phyloP scores from a whole-genome alignment of 2,329 filamentous ascomycete species.

The Clarireedia paspali region DNA sequence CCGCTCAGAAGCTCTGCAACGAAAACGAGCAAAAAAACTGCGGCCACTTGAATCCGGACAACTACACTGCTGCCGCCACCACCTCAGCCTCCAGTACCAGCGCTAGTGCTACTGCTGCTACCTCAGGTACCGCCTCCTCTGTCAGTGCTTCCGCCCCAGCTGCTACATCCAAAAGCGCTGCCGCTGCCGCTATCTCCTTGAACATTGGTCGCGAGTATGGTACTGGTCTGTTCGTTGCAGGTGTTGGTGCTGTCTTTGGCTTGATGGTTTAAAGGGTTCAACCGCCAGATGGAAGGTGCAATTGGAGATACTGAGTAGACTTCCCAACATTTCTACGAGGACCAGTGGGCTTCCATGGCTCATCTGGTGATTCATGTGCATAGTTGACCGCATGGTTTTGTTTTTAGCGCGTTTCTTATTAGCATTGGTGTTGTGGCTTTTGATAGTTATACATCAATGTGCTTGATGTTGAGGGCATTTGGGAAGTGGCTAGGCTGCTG shows the following conservation, averaged over 20 bases:
- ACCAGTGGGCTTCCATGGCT: neutral
- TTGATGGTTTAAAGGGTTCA: conserved; percentile 40
- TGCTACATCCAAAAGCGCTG: conserved; percentile 18
- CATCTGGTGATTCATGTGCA: conserved; percentile 20
- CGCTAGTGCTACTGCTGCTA: conserved; percentile 16
- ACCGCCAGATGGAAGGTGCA: neutral
- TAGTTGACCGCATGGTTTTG: conserved; percentile 14
- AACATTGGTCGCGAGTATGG: conserved; percentile 35
- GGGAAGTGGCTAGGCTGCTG: conserved; percentile 1
- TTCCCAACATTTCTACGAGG: conserved; percentile 9
- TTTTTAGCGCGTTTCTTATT: conserved; percentile 11
- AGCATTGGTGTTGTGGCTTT: conserved; percentile 30
- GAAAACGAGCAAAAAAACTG: conserved; percentile 36
- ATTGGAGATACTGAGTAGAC: neutral
- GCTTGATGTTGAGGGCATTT: neutral
- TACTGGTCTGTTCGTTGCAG: conserved; percentile 38
- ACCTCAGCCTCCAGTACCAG: conserved; percentile 36
- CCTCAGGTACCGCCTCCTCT: conserved; percentile 21
- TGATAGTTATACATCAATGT: conserved; percentile 16
- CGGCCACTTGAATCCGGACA: conserved; percentile 34
- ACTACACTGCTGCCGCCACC: conserved; percentile 24
- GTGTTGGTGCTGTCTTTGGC: conserved; percentile 46
- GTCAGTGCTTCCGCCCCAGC: conserved; percentile 23
- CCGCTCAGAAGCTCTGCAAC: conserved; percentile 41
- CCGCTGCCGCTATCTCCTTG: conserved; percentile 36